Evolutionary conservation across 192 early-diverging fungal genomes (phyloP).

Genomic region (Linnemannia exigua): DNA sequence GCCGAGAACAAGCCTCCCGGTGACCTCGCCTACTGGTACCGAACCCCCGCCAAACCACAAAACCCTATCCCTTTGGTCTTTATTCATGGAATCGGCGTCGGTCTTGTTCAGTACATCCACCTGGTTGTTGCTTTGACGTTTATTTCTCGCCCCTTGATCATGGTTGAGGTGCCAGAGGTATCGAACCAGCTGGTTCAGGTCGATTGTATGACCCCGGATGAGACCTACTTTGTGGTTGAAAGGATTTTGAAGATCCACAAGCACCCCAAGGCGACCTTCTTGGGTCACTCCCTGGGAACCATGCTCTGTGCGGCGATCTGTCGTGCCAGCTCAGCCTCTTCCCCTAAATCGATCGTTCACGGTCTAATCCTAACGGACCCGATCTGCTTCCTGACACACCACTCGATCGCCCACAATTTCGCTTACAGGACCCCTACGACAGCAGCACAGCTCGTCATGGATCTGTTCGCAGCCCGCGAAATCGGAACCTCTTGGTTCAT

Average conservation of each 20-base stretch:
- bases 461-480: slow-evolving; percentile 71
- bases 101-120: slow-evolving; percentile 64
- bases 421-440: slow-evolving; percentile 56
- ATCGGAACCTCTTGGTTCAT: slow-evolving; percentile 74
- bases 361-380: slow-evolving; percentile 75
- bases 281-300: slow-evolving; percentile 76
- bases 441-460: slow-evolving; percentile 65
- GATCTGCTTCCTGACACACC: slow-evolving; percentile 74
- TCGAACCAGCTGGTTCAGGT: slow-evolving; percentile 72
- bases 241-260: slow-evolving; percentile 65
- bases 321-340: slow-evolving; percentile 46
- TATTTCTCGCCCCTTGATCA: slow-evolving; percentile 59
- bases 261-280: slow-evolving; percentile 67
- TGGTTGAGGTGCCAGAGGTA: slow-evolving; percentile 71
- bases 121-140: slow-evolving; percentile 59
- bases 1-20: background rate
- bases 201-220: slow-evolving; percentile 62
- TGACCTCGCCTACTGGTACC: slow-evolving; percentile 62
- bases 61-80: slow-evolving; percentile 69
- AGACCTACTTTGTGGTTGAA: slow-evolving; percentile 67
- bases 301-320: slow-evolving; percentile 70
- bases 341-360: slow-evolving; percentile 56
- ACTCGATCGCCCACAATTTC: slow-evolving; percentile 74
- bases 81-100: slow-evolving; percentile 77
- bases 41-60: slow-evolving; percentile 23